Percentiles rank a stretch among this genome's conserved stretches.
These are phyloP conservation scores for Rosa persica DNA, from an alignment of 306 rosid genomes.

Conservation along the genomic window DNA sequence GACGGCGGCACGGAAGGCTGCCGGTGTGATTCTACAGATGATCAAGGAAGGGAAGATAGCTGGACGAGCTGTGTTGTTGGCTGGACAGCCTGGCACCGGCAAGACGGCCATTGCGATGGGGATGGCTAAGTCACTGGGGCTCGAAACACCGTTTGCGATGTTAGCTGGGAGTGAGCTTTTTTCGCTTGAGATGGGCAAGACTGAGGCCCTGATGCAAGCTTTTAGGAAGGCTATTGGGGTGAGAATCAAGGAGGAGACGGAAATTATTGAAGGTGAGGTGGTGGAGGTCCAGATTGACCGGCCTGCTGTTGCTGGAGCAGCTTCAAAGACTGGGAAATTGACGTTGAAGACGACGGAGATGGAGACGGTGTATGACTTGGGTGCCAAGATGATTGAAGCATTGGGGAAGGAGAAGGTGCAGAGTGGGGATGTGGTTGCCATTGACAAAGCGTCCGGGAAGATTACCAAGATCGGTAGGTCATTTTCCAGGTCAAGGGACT, in stretches of 20 bases:
- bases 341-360: slow-evolving; percentile 93
- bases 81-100: slow-evolving; percentile 96
- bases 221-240: slow-evolving; percentile 94
- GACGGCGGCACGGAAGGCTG: slow-evolving; percentile 80
- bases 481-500: slow-evolving; percentile 87
- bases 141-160: slow-evolving; percentile 96
- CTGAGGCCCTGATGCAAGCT: slow-evolving; percentile 88
- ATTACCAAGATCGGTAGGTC: slow-evolving; percentile 94
- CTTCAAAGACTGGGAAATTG: slow-evolving; percentile 84
- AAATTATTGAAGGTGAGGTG: slow-evolving; percentile 92
- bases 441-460: slow-evolving; percentile 84
- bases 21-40: slow-evolving; percentile 93
- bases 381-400: slow-evolving; percentile 97
- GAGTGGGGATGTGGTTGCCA: slow-evolving; percentile 78
- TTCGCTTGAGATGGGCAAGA: slow-evolving; percentile 91
- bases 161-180: slow-evolving; percentile 93
- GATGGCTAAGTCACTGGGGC: slow-evolving; percentile 96
- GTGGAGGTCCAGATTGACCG: slow-evolving; percentile 93
- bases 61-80: slow-evolving; percentile 83
- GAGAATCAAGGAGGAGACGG: slow-evolving; percentile 95
- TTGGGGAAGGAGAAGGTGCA: slow-evolving; percentile 91
- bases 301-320: slow-evolving; percentile 79
- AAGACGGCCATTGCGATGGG: slow-evolving; percentile 99
- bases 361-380: slow-evolving; percentile 96
- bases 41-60: slow-evolving; percentile 90